A percentile compares a stretch with the other conserved stretches of the same genome.
Evolutionary conservation across 2,329 filamentous ascomycete species (phyloP).

Genomic region (Pseudopyricularia cyperi): DNA sequence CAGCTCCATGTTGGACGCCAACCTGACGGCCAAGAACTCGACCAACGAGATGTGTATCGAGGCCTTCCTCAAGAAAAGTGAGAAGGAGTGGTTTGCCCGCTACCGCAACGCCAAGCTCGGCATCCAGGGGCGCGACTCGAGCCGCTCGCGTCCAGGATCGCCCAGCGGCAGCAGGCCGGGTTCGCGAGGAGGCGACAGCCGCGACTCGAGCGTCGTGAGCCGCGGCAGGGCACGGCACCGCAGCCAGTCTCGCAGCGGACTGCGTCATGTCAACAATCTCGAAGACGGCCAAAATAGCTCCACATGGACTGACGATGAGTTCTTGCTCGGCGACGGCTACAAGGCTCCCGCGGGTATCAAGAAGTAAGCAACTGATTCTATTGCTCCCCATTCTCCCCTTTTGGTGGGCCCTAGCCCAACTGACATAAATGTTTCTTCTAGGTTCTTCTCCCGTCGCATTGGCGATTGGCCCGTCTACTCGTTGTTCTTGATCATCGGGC

Average conservation of each 20-base stretch:
- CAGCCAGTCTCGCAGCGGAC: background rate
- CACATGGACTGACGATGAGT: background rate
- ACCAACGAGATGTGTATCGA: conserved; percentile 49
- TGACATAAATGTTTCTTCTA: background rate
- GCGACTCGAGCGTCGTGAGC: background rate
- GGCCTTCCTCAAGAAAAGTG: conserved; percentile 48
- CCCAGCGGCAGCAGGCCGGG: background rate
- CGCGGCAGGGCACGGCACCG: background rate
- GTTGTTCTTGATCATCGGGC: conserved; percentile 19
- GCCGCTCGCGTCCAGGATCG: background rate
- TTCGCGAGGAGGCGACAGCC: background rate
- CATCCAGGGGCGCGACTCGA: conserved; percentile 12
- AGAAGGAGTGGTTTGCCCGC: conserved; percentile 53
- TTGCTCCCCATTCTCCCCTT: background rate
- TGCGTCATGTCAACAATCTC: background rate
- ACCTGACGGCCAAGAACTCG: conserved; percentile 40
- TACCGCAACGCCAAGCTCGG: conserved; percentile 34
- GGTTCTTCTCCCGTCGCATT: background rate
- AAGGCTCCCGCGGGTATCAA: background rate
- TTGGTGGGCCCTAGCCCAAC: no score
- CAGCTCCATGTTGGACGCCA: conserved; percentile 37
- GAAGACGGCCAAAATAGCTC: background rate
- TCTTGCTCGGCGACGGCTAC: background rate
- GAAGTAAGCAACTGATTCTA: background rate
- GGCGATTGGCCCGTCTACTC: background rate